phyloP scores from a whole-genome alignment of 2,329 filamentous ascomycete genomes.

The Penicillium sp. region DNA sequence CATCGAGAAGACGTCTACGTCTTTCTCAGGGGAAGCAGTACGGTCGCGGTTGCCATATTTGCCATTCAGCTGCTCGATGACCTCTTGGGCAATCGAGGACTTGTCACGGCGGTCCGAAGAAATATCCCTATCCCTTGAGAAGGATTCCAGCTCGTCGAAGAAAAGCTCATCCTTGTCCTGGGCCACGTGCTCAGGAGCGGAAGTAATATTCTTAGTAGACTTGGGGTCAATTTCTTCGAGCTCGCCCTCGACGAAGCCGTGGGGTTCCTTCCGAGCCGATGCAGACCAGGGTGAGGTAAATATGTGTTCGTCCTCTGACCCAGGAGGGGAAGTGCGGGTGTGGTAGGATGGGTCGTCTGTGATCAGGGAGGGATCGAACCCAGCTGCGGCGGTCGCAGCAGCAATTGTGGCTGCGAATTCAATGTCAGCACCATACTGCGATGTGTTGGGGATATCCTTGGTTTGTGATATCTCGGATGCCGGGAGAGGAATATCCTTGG shows the following conservation, averaged over 20 bases:
- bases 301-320: conserved; percentile 54
- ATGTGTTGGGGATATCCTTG: not conserved
- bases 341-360: conserved; percentile 64
- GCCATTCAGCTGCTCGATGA: conserved; percentile 25
- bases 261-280: conserved; percentile 44
- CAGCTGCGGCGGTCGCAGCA: conserved; percentile 65
- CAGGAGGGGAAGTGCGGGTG: conserved; percentile 62
- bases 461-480: conserved; percentile 3
- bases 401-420: conserved; percentile 68
- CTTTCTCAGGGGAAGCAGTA: conserved; percentile 15
- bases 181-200: conserved; percentile 9
- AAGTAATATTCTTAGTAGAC: conserved; percentile 25
- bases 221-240: conserved; percentile 43
- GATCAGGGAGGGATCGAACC: conserved; percentile 69
- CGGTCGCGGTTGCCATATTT: conserved; percentile 15
- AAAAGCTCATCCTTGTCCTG: conserved; percentile 15
- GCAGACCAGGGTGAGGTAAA: conserved; percentile 54
- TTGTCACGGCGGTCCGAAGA: conserved; percentile 5
- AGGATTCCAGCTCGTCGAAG: conserved; percentile 21
- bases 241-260: conserved; percentile 52
- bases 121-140: conserved; percentile 5
- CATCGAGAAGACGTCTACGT: conserved; percentile 29
- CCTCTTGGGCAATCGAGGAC: conserved; percentile 24
- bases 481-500: conserved; percentile 10
- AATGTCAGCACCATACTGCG: conserved; percentile 61